Percentiles rank a stretch among this genome's conserved stretches.
These are phyloP conservation scores for Allium fistulosum DNA, from an alignment of 106 monocot genomes.

Conservation along the genomic window DNA sequence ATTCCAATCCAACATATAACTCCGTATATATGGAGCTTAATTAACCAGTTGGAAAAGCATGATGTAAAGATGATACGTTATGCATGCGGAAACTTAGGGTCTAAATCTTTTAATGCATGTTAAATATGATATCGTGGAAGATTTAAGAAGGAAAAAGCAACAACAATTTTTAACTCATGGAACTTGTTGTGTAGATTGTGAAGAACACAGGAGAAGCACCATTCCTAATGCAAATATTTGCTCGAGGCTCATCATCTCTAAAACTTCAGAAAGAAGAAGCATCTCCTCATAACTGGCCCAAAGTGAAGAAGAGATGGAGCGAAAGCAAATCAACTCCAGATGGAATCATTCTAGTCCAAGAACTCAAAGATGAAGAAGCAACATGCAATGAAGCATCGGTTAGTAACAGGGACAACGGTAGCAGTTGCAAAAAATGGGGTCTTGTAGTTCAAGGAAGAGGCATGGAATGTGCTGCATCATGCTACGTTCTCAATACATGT, in stretches of 20 bases:
- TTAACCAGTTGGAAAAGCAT: too few species aligned
- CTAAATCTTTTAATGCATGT: too few species aligned
- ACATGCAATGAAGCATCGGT: background rate
- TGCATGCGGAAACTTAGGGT: too few species aligned
- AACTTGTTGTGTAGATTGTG: slow-evolving; percentile 40
- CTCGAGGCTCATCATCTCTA: slow-evolving; percentile 8
- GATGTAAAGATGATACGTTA: too few species aligned
- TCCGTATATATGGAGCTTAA: too few species aligned
- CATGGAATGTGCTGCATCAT: slow-evolving; percentile 39
- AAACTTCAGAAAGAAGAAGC: slow-evolving; percentile 51
- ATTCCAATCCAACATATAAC: too few species aligned
- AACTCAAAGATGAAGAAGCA: slow-evolving; percentile 11
- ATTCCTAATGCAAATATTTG: slow-evolving; percentile 55
- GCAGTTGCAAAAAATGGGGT: slow-evolving; percentile 26
- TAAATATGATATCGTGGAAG: too few species aligned
- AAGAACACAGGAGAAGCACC: slow-evolving; percentile 49
- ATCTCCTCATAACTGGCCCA: slow-evolving; percentile 40
- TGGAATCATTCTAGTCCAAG: slow-evolving; percentile 69
- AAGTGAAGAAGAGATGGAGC: slow-evolving; percentile 38
- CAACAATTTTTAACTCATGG: too few species aligned
- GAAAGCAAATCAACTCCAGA: slow-evolving; percentile 25
- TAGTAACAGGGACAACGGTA: background rate
- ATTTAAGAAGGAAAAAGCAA: too few species aligned
- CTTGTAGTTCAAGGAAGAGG: slow-evolving; percentile 62
- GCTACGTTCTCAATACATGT: slow-evolving; percentile 71